Conservation (phyloP, 1,139 yeast species). For the Suhomyces bolitotheri region DNA sequence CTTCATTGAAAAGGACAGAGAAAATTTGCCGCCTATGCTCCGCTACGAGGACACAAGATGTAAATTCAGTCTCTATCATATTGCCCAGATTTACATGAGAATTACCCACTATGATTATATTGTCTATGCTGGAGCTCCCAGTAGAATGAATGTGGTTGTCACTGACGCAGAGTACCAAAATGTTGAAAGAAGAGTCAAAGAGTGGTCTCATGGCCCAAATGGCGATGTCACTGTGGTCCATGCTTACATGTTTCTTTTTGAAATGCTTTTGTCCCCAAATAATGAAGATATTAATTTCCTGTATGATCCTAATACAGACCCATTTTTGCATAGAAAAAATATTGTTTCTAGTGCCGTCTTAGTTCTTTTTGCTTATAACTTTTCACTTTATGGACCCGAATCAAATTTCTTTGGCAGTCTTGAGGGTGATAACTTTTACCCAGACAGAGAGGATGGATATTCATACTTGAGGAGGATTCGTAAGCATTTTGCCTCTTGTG, state of each 20-base stretch:
- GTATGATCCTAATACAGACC: slow-evolving; percentile 53
- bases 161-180: slow-evolving; percentile 13
- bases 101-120: slow-evolving; percentile 18
- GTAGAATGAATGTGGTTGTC: slow-evolving; percentile 18
- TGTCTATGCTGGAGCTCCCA: slow-evolving; percentile 19
- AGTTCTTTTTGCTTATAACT: slow-evolving; percentile 61
- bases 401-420: slow-evolving; percentile 24
- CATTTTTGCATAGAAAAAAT: slow-evolving; percentile 56
- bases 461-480: slow-evolving; percentile 37
- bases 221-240: slow-evolving; percentile 16
- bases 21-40: slow-evolving; percentile 24
- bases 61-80: slow-evolving; percentile 35
- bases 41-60: slow-evolving; percentile 40
- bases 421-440: slow-evolving; percentile 18
- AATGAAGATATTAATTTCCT: slow-evolving; percentile 28
- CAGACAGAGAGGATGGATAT: slow-evolving; percentile 40
- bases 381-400: slow-evolving; percentile 57
- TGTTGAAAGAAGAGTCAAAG: slow-evolving; percentile 13
- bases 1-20: slow-evolving; percentile 15
- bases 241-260: slow-evolving; percentile 17
- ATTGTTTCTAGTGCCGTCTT: slow-evolving; percentile 54
- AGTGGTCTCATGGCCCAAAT: slow-evolving; percentile 13
- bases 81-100: slow-evolving; percentile 17
- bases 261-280: slow-evolving; percentile 18
- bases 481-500: slow-evolving; percentile 28